phyloP scores from a whole-genome alignment of 176 grass and related monocot genomes.

The Oryza brachyantha region DNA sequence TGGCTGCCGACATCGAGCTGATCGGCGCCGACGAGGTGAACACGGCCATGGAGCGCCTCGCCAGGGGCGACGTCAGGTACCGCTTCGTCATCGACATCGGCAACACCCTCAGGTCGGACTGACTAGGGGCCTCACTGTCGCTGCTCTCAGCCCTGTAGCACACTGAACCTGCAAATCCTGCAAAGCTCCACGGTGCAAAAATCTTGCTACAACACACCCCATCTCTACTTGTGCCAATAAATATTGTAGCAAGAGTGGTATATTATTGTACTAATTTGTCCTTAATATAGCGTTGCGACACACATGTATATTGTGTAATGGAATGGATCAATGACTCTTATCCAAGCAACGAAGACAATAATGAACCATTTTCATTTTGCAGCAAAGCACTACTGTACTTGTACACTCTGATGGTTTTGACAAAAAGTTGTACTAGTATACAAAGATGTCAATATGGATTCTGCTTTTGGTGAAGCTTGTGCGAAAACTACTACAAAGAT shows the following conservation, averaged over 20 bases:
- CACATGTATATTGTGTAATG: conserved; percentile 4
- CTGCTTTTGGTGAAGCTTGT: background rate
- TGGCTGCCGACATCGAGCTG: conserved; percentile 49
- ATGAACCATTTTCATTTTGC: background rate
- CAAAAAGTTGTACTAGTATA: conserved; percentile 8
- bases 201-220: background rate
- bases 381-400: background rate
- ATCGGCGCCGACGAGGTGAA: conserved; percentile 31
- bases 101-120: conserved; percentile 38
- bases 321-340: background rate
- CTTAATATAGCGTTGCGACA: background rate
- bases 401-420: background rate
- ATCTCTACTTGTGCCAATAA: background rate
- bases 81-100: conserved; percentile 73
- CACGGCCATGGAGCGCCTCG: conserved; percentile 47
- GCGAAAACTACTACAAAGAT: conserved; percentile 1
- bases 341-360: too few relatives aligned
- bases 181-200: background rate
- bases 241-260: background rate
- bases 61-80: conserved; percentile 55
- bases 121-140: background rate
- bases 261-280: background rate
- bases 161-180: background rate
- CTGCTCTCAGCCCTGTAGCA: conserved; percentile 20
- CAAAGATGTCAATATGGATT: conserved; percentile 30